Evolutionary conservation across 2,329 filamentous ascomycete species (phyloP).

Genomic region (Cladophialophora chaetospira): DNA sequence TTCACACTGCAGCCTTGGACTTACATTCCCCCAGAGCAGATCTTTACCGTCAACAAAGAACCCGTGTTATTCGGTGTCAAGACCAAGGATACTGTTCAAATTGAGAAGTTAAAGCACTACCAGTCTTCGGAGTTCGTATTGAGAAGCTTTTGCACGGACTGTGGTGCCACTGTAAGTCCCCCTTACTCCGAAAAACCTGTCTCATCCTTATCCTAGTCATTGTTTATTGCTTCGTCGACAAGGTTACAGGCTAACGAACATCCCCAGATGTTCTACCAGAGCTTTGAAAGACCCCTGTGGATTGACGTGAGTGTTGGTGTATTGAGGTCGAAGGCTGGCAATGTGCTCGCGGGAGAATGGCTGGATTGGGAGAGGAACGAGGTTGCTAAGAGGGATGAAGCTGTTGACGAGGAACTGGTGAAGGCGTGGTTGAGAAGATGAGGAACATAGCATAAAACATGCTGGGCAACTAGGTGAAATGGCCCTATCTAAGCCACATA

Average conservation of each 20-base stretch:
- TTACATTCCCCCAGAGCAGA: conserved; percentile 63
- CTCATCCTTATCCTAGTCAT: too few species aligned
- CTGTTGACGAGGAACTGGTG: conserved; percentile 38
- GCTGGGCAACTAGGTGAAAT: neutral
- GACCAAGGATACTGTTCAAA: conserved; percentile 34
- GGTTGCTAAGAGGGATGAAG: conserved; percentile 62
- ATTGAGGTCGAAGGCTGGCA: conserved; percentile 52
- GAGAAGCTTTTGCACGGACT: conserved; percentile 63
- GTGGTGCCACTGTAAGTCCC: conserved; percentile 66
- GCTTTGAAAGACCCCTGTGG: conserved; percentile 54
- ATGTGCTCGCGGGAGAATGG: conserved; percentile 58
- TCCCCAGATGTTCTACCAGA: conserved; percentile 67
- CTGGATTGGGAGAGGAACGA: conserved; percentile 62
- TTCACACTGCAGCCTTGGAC: conserved; percentile 68
- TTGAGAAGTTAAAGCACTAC: conserved; percentile 50
- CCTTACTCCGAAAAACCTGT: too few species aligned
- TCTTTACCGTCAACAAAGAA: conserved; percentile 47
- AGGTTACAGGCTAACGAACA: too few species aligned
- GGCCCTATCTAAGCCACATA: too few species aligned
- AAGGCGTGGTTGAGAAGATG: conserved; percentile 33
- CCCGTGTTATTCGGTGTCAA: conserved; percentile 42
- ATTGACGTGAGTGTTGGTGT: conserved; percentile 67
- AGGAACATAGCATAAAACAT: neutral
- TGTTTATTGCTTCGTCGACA: too few species aligned
- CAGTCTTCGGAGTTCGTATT: conserved; percentile 55